Evolutionary conservation across 129 eudicot species (phyloP).

Genomic region (Flaveria sonorensis): DNA sequence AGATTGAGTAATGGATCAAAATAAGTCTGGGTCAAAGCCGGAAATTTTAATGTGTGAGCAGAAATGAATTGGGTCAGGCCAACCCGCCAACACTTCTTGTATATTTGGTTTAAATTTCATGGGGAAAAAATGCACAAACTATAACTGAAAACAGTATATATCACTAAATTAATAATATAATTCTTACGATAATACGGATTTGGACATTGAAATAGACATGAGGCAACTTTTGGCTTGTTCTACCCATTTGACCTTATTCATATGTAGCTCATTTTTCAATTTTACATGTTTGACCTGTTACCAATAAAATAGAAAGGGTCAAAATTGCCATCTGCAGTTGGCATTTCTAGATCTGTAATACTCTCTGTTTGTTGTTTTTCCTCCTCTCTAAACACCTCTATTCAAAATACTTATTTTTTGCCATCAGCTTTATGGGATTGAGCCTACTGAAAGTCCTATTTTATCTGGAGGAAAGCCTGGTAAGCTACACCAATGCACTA

Average conservation of each 20-base stretch:
- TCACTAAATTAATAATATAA: not conserved
- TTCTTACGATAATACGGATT: not conserved
- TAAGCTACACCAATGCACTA: conserved; percentile 39
- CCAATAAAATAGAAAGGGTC: not conserved
- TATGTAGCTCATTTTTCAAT: not conserved
- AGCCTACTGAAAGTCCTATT: conserved; percentile 82
- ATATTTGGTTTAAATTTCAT: not conserved
- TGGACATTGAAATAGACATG: not conserved
- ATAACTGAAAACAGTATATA: not conserved
- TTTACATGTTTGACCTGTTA: not conserved
- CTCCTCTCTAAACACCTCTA: not conserved
- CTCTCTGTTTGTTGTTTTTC: not conserved
- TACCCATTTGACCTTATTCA: not conserved
- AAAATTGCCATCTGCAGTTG: not conserved
- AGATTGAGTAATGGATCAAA: not conserved
- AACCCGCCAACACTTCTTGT: not conserved
- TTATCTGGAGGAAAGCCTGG: conserved; percentile 97
- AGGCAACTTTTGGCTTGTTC: not conserved
- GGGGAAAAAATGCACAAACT: not conserved
- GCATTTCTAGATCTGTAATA: not conserved
- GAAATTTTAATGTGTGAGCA: not conserved
- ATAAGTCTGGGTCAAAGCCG: not conserved
- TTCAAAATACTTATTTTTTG: not conserved
- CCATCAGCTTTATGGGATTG: conserved; percentile 60
- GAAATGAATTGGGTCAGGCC: not conserved